Evolutionary conservation across 1,284 basidiomycete species (phyloP), one percentile per base, ranked within the genome.

Genomic region (Uromyces viciae-fabae): DNA sequence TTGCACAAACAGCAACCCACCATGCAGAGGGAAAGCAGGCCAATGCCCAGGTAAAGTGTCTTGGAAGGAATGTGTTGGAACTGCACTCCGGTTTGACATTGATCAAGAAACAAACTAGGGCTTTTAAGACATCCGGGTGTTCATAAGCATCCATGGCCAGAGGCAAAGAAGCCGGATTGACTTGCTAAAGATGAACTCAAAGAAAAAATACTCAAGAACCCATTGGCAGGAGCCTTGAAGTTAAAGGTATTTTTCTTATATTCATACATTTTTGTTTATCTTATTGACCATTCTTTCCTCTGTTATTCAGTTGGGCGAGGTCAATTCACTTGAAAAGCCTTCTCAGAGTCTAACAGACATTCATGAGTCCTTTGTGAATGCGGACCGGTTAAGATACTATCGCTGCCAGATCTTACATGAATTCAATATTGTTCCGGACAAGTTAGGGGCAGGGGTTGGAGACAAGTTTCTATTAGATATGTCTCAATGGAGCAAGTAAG

Each of bases 391-490:
- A 9, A n/a, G 11, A 14, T 69, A 69, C 43, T 28, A 49, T 25
- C 49, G 68, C 15, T 17, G 68, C 17, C 15, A 2, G 19, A 71
- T 71, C n/a, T n/a, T 71, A 17, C 15, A 3, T 4, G 40, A 46
- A 2, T 14, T 49, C 15, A 19, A 38, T 1, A 25, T 46, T 17
- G 28, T 11, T 17, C 68, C 40, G 8, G 68, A 38, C 2, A 71
- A 54, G 28, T 15, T 8, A n/a, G 49, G 40, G 3, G 49, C 42
- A 33, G 68, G 31, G 2, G 66, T 42, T 9, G 25, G 66, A 19
- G 66, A 71, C 49, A 46, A 69, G 19, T 69, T 69, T 38, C n/a
- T 66, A 8, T 31, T 66, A 5, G 68, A 71, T n/a, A 71, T 46
- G 68, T 33, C 25, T 7, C n/a, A 38, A n/a, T 46, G 68, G 68